Percentiles rank a stretch among this genome's conserved stretches.
Conservation (phyloP, 140 eudicot genomes). For the Ambrosia hybrid region DNA sequence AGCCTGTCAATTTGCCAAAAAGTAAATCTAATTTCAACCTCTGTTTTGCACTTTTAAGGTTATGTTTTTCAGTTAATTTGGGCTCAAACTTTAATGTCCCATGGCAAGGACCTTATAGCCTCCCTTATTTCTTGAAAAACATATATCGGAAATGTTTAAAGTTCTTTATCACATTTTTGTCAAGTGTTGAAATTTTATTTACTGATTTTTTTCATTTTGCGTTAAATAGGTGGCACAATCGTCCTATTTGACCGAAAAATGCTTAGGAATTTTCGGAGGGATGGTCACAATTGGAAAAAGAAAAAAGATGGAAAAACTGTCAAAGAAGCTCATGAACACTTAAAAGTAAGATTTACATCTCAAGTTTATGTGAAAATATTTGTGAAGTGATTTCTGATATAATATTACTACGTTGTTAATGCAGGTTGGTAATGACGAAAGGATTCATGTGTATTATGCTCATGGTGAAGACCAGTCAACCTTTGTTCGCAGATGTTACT, state of each 20-base stretch:
- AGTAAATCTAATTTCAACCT: slow-evolving; percentile 38
- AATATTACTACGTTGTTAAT: slow-evolving; percentile 1
- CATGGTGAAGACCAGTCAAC: slow-evolving; percentile 84
- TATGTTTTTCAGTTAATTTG: slow-evolving; percentile 13
- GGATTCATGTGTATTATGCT: slow-evolving; percentile 97
- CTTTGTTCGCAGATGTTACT: slow-evolving; percentile 99
- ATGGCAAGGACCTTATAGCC: not conserved
- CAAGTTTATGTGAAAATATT: not conserved
- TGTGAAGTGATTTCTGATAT: slow-evolving; percentile 3
- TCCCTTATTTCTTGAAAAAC: not conserved
- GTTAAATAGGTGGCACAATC: slow-evolving; percentile 70
- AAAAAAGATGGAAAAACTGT: slow-evolving; percentile 87
- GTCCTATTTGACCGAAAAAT: slow-evolving; percentile 82
- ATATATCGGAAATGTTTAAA: not conserved
- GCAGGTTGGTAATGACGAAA: slow-evolving; percentile 79
- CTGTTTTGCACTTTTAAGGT: slow-evolving; percentile 16
- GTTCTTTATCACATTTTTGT: slow-evolving; percentile 7
- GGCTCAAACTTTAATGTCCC: not conserved
- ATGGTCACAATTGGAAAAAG: slow-evolving; percentile 90
- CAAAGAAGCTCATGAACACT: slow-evolving; percentile 93
- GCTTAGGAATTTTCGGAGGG: slow-evolving; percentile 86
- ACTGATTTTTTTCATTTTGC: slow-evolving; percentile 5
- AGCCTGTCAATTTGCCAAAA: slow-evolving; percentile 77
- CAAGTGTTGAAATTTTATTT: slow-evolving; percentile 1
- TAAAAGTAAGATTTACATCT: slow-evolving; percentile 47